These are phyloP conservation scores for Tylopilus sp. DNA, from an alignment of 768 basidiomycete genomes.

Conservation along the genomic window DNA sequence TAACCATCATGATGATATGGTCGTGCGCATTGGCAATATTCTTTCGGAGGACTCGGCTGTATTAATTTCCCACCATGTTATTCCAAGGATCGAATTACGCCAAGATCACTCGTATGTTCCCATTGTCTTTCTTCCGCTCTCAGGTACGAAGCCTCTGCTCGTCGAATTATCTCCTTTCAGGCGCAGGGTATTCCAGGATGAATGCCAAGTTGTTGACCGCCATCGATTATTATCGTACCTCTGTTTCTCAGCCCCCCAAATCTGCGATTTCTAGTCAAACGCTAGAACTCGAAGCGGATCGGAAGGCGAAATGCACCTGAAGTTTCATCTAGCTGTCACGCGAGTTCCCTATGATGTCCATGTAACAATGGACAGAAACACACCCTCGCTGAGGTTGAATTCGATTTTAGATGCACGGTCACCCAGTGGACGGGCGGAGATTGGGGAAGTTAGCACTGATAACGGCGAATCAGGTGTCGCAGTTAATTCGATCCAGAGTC, in stretches of 20 bases:
- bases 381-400: slow-evolving; percentile 14
- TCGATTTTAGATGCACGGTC: slow-evolving; percentile 31
- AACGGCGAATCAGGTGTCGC: slow-evolving; percentile 20
- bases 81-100: slow-evolving; percentile 10
- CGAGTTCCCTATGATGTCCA: slow-evolving; percentile 19
- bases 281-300: slow-evolving; percentile 9
- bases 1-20: not conserved
- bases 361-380: slow-evolving; percentile 5
- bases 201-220: too few relatives aligned
- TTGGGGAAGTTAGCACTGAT: slow-evolving; percentile 29
- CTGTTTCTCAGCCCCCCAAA: not conserved
- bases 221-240: slow-evolving; percentile 12
- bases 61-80: slow-evolving; percentile 16
- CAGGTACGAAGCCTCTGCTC: not conserved
- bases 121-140: slow-evolving; percentile 12
- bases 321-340: slow-evolving; percentile 6
- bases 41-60: not conserved
- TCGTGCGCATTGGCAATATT: not conserved
- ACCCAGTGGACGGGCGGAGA: slow-evolving; percentile 30
- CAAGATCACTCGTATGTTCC: slow-evolving; percentile 19
- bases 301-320: not conserved
- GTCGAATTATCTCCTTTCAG: not conserved
- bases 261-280: not conserved
- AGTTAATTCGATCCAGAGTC: slow-evolving; percentile 20
- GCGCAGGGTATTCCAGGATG: slow-evolving; percentile 1